These are phyloP conservation scores for Xylaria sp. DNA, from an alignment of 2,329 filamentous ascomycete species.

Conservation along the genomic window DNA sequence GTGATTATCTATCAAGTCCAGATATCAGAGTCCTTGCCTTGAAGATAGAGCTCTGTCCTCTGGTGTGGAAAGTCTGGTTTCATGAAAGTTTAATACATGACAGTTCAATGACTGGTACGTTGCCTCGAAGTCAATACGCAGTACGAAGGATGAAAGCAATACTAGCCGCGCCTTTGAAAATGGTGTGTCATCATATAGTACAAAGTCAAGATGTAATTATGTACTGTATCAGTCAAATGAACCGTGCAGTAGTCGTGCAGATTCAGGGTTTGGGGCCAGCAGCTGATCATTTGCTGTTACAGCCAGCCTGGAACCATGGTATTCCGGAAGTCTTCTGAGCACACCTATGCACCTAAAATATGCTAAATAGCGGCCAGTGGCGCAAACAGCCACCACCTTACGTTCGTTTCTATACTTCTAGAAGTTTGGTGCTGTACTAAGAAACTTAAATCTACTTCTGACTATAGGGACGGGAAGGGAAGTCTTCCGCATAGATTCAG, in stretches of 20 bases:
- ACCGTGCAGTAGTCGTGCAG: slow-evolving; percentile 19
- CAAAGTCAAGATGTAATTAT: slow-evolving; percentile 9
- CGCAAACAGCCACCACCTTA: slow-evolving; percentile 1
- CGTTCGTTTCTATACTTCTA: slow-evolving; percentile 7
- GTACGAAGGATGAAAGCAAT: neutral
- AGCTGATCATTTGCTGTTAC: slow-evolving; percentile 14
- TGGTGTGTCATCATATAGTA: slow-evolving; percentile 8
- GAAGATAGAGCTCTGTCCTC: neutral
- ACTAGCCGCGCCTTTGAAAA: neutral
- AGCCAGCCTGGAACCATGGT: slow-evolving; percentile 7
- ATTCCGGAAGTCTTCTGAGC: slow-evolving; percentile 9
- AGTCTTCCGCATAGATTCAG: neutral
- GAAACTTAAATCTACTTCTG: neutral
- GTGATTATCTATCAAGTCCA: neutral
- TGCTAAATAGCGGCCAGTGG: neutral
- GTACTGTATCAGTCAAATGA: slow-evolving; percentile 18
- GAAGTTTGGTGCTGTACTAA: slow-evolving; percentile 5
- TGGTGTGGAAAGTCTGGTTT: neutral
- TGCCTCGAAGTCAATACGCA: neutral
- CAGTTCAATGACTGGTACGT: neutral
- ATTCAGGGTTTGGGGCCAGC: slow-evolving; percentile 19
- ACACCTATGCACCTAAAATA: neutral
- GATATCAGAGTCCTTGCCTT: neutral
- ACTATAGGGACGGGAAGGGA: neutral
- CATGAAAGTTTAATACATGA: too few relatives aligned